Conservation (phyloP, 306 rosid genomes). For the Leucaena leucocephala region DNA sequence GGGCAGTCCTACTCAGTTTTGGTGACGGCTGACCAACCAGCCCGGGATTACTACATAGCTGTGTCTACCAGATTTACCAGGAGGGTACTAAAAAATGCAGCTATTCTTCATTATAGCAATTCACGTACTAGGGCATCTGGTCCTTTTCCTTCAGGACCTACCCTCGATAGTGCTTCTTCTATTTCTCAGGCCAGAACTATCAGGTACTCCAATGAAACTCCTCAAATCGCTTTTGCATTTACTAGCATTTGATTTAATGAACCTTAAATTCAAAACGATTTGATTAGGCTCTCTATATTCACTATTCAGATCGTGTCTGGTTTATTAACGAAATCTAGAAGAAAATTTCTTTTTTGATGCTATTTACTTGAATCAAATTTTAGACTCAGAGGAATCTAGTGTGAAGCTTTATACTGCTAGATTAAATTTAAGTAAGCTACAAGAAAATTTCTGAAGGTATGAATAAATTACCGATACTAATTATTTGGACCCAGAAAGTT, state of each 20-base stretch:
- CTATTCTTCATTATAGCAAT: constrained; percentile 88
- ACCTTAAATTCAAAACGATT: not conserved
- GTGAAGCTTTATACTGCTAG: too few relatives aligned
- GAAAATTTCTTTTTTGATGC: too few relatives aligned
- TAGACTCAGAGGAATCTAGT: too few relatives aligned
- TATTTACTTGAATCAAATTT: too few relatives aligned
- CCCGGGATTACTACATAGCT: constrained; percentile 76
- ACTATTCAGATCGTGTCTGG: not conserved
- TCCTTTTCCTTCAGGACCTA: constrained; percentile 79
- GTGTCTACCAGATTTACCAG: constrained; percentile 82
- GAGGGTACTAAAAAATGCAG: constrained; percentile 69
- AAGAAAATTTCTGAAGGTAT: too few relatives aligned
- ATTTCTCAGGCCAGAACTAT: constrained; percentile 77
- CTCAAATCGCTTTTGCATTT: too few relatives aligned
- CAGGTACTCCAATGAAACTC: constrained; percentile 48
- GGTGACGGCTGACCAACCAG: constrained; percentile 89
- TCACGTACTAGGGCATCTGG: constrained; percentile 74
- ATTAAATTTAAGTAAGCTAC: too few relatives aligned
- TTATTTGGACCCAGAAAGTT: too few relatives aligned
- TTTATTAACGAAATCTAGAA: too few relatives aligned
- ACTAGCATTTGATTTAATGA: too few relatives aligned
- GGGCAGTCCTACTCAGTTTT: constrained; percentile 93
- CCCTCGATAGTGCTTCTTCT: constrained; percentile 66
- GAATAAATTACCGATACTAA: too few relatives aligned
- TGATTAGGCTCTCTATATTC: not conserved